Evolutionary conservation across 257 asterid genomes (phyloP).

Genomic region (Nicotiana paniculata): DNA sequence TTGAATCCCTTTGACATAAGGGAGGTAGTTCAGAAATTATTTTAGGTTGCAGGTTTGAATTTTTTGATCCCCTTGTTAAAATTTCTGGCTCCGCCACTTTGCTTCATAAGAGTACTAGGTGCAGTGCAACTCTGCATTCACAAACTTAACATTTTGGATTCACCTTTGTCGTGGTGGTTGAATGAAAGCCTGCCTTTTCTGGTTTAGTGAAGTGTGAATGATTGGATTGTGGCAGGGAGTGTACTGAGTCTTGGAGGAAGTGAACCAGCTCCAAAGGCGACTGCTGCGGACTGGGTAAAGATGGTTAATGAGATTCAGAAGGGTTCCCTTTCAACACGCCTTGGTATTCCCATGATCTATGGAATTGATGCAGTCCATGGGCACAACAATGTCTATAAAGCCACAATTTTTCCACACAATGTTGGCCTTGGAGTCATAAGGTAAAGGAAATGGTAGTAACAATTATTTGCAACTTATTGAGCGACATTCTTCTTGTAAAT

Average conservation of each 20-base stretch:
- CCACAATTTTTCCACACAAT: conserved; percentile 21
- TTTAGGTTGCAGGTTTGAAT: too few relatives aligned
- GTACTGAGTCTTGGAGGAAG: conserved; percentile 25
- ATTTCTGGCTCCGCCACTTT: too few relatives aligned
- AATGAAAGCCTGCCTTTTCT: not conserved
- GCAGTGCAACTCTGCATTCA: not conserved
- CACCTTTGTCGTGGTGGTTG: not conserved
- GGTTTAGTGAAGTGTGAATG: conserved; percentile 1
- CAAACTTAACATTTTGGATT: not conserved
- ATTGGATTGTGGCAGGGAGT: conserved; percentile 18
- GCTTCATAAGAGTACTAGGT: not conserved
- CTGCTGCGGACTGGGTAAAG: conserved; percentile 16
- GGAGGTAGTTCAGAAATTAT: too few relatives aligned
- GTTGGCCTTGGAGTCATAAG: conserved; percentile 25
- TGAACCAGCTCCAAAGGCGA: conserved; percentile 15
- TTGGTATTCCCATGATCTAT: conserved; percentile 22
- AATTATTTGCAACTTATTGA: not conserved
- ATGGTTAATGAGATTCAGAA: conserved; percentile 15
- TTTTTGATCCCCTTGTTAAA: too few relatives aligned
- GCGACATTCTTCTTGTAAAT: not conserved
- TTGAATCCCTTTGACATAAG: too few relatives aligned
- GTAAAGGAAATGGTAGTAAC: not conserved
- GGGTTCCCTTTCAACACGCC: conserved; percentile 21
- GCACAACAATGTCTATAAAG: conserved; percentile 16
- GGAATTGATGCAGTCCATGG: conserved; percentile 24